Evolutionary conservation across 257 asterid genomes (phyloP), one percentile per base, ranked within the genome.

Genomic region (Solanum appendiculatum): DNA sequence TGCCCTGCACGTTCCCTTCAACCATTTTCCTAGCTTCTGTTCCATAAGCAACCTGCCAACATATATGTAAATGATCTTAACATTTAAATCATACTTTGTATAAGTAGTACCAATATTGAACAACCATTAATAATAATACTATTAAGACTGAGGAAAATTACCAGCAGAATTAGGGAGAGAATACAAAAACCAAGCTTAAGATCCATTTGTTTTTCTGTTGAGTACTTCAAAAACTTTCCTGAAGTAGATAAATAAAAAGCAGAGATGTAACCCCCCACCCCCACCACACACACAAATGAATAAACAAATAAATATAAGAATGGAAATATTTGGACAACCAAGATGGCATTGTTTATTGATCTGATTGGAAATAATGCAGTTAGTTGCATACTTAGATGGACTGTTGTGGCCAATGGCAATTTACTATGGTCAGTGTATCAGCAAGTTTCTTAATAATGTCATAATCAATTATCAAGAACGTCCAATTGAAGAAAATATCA

Each of bases 111-210:
- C n/a, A 33, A 20, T 34, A 15, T 27, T 44, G 25, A 44, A 46
- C 40, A 44, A 78, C 85, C 25, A 87, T 44, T 48, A 21, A 5
- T 46, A 25, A 2, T 46, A 40, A 3, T 13, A 66, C 29, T 21
- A 9, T 73, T 34, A 10, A 20, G 37, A 51, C 82, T n/a, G 44
- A 14, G 20, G 33, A 20, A 68, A 23, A 15, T 89, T 91, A 92
- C 94, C 92, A 87, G 92, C 60, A 90, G 84, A 88, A 90, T 80
- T 72, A 94, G 91, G 74, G 89, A 84, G 88, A 89, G 73, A 77
- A 81, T 21, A 18, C 84, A 77, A 75, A 40, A 86, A 54, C 86
- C 87, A 36, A 93, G 91, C 88, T 84, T 92, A 42, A 68, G 70
- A 63, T 81, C 93, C 93, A 92, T 92, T 77, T 80, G 39, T 64